These are phyloP conservation scores for Mycothermus thermophilus DNA, from an alignment of 495 filamentous ascomycete species.

Conservation along the genomic window DNA sequence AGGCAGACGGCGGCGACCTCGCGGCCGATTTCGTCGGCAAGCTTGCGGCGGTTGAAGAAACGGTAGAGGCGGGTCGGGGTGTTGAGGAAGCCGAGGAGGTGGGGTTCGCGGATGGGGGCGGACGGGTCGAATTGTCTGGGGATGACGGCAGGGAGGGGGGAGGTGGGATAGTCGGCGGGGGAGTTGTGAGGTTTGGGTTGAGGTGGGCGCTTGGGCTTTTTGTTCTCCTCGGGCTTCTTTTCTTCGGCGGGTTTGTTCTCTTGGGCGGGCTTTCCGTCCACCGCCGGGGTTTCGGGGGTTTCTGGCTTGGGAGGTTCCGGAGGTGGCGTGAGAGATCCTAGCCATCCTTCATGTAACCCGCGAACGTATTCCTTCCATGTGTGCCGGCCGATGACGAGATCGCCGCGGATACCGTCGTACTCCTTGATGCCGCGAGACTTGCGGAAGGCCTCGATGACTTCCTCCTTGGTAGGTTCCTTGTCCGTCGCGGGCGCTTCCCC, in stretches of 20 bases:
- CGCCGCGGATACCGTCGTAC: slow-evolving; percentile 60
- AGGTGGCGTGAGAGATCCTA: slow-evolving; percentile 55
- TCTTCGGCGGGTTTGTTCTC: slow-evolving; percentile 21
- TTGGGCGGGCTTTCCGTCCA: slow-evolving; percentile 12
- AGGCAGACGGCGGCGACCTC: slow-evolving; percentile 76
- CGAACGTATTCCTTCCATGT: slow-evolving; percentile 97
- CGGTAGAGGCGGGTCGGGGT: slow-evolving; percentile 76
- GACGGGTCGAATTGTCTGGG: slow-evolving; percentile 52
- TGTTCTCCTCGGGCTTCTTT: slow-evolving; percentile 30
- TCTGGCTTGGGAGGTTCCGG: slow-evolving; percentile 21
- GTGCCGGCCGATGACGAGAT: slow-evolving; percentile 80
- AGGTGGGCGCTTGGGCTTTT: slow-evolving; percentile 34
- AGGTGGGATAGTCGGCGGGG: slow-evolving; percentile 50
- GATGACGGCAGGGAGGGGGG: slow-evolving; percentile 42
- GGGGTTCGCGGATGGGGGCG: slow-evolving; percentile 63
- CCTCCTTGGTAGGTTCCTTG: slow-evolving; percentile 36
- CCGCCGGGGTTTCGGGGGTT: slow-evolving; percentile 22
- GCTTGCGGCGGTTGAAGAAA: slow-evolving; percentile 70
- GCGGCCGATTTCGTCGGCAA: slow-evolving; percentile 82
- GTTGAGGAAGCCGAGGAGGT: slow-evolving; percentile 86
- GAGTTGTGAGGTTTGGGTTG: slow-evolving; percentile 53
- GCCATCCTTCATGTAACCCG: slow-evolving; percentile 90
- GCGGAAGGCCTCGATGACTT: slow-evolving; percentile 42
- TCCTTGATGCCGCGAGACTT: slow-evolving; percentile 48
- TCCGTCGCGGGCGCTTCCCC: slow-evolving; percentile 31